Percentiles rank a stretch among this genome's conserved stretches.
These are phyloP conservation scores for Mycena floridula DNA, from an alignment of 768 basidiomycete genomes.

Conservation along the genomic window DNA sequence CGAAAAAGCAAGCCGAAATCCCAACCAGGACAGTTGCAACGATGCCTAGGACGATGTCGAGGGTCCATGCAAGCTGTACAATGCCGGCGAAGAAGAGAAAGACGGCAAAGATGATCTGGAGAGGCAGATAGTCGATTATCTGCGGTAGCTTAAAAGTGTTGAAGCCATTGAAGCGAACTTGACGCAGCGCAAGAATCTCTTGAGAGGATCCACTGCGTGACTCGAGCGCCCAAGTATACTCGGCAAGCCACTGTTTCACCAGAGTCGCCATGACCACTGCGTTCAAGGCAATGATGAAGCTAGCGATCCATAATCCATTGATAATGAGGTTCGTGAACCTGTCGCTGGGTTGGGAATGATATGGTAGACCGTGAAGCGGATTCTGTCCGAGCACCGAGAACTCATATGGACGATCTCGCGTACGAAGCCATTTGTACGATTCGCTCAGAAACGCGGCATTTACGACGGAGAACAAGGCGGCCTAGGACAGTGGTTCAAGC, in stretches of 20 bases:
- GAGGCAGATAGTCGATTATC: constrained; percentile 12
- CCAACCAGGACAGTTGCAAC: constrained; percentile 6
- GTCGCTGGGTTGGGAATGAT: background rate
- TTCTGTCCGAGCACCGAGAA: background rate
- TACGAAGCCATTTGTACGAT: constrained; percentile 9
- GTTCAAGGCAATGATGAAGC: constrained; percentile 14
- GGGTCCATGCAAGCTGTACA: constrained; percentile 6
- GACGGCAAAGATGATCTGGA: constrained; percentile 9
- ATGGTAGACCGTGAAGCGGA: background rate
- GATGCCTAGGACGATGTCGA: constrained; percentile 6
- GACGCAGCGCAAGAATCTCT: constrained; percentile 9
- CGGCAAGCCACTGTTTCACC: constrained; percentile 17
- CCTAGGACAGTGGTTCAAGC: constrained; percentile 2
- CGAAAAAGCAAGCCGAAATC: constrained; percentile 7
- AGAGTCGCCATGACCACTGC: constrained; percentile 15
- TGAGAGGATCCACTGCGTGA: constrained; percentile 7
- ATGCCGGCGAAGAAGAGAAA: constrained; percentile 11
- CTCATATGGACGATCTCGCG: background rate
- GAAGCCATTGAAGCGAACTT: constrained; percentile 13
- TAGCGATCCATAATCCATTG: constrained; percentile 15
- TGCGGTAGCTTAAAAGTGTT: constrained; percentile 11
- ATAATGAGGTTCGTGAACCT: constrained; percentile 7
- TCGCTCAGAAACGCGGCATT: constrained; percentile 9
- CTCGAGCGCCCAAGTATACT: constrained; percentile 10
- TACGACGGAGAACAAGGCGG: constrained; percentile 9